Base-by-base conservation (phyloP, 371 early-diverging fungal species). In the Syncephalastrum contaminatum region DNA sequence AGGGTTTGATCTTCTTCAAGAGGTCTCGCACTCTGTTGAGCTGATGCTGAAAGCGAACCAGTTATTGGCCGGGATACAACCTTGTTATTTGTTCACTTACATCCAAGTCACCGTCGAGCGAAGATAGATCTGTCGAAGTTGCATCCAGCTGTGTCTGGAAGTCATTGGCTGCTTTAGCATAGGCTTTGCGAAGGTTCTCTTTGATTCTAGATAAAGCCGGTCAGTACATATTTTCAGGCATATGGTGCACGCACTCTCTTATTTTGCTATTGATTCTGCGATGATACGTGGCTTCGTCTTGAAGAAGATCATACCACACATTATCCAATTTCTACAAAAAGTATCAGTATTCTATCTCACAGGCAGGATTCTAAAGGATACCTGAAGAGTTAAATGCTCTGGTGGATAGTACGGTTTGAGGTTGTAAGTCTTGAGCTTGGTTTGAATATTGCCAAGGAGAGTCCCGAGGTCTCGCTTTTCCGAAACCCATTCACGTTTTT, bases 401-500 rank as follows among this genome's bases (percentile, higher is more conserved):
- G 93, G 93, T 16, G 98, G 95, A 52, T 72, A 67, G 63, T 95
- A 96, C 2, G 92, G 87, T 39, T 81, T 77, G 42, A 96, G 69
- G 36, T 95, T 90, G 65, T 96, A 97, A 0, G 98, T 96, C 63
- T 89, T 90, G 14, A 94, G 81, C 75, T 96, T 97, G 22, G 94
- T 96, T 59, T 93, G 92, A 57, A 97, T 95, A 64, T 97, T 95
- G 25, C 95, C 91, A 47, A 96, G 75, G 43, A 96, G 67, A 4
- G 90, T 83, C 60, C 92, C 94, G 10, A 97, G 63, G 56, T 93
- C 94, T 22, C 89, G 87, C 60, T 94, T 93, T 63, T 95, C 96
- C 48, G 89, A 77, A 4, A 96, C 84, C 96, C 96, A 96, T 25
- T 73, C 70, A 18, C 97, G 82, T 72, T 96, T 96, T 18, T 77